Conservation (phyloP, 2,329 filamentous ascomycete species). For the Tolypocladium cylindrosporum region DNA sequence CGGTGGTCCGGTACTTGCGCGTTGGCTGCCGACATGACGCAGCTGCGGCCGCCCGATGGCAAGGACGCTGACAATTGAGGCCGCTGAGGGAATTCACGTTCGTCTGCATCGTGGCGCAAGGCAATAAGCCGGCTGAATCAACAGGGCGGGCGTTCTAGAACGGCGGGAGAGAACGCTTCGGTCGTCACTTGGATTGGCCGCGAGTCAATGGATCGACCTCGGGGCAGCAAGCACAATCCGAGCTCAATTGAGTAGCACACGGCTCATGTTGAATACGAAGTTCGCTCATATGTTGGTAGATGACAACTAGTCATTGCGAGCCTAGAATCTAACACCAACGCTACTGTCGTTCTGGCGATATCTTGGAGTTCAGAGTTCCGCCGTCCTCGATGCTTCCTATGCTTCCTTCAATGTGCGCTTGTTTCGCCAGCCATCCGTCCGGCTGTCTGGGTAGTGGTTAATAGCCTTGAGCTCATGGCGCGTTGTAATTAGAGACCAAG, state of each 20-base stretch:
- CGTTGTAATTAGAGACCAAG: too few relatives aligned
- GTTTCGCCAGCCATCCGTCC: too few relatives aligned
- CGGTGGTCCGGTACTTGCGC: background rate
- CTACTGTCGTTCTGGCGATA: too few relatives aligned
- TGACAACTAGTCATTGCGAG: too few relatives aligned
- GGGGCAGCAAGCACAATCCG: background rate
- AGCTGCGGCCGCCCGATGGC: background rate
- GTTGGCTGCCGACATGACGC: background rate
- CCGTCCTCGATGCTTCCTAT: too few relatives aligned
- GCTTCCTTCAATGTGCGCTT: too few relatives aligned
- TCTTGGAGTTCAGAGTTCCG: too few relatives aligned
- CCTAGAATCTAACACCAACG: too few relatives aligned
- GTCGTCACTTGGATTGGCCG: background rate
- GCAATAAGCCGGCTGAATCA: background rate
- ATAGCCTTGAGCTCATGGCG: too few relatives aligned
- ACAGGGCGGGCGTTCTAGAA: background rate
- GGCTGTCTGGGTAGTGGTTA: too few relatives aligned
- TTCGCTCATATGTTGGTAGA: too few relatives aligned
- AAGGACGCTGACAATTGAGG: background rate
- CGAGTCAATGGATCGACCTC: background rate
- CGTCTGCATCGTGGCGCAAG: background rate
- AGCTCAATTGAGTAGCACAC: background rate
- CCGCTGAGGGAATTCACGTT: background rate
- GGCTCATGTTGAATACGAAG: too few relatives aligned
- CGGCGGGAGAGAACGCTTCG: background rate